Conservation (phyloP, 108 stramenopile species). For the Cylindrotheca fusiformis region DNA sequence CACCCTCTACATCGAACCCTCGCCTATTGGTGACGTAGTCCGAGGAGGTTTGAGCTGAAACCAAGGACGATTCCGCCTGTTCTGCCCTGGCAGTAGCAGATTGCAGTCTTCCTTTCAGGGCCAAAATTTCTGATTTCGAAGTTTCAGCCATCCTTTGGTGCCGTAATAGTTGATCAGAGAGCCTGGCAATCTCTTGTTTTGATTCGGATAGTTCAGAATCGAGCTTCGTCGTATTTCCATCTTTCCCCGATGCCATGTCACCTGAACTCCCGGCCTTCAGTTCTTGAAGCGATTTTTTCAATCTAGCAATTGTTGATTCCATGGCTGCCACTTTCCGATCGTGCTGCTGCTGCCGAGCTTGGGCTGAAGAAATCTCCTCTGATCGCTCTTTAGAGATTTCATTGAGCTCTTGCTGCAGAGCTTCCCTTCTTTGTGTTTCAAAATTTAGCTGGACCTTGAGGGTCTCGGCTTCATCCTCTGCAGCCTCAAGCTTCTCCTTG, state of each 20-base stretch:
- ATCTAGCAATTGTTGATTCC: slow-evolving; percentile 43
- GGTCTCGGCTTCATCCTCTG: slow-evolving; percentile 50
- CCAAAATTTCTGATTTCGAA: slow-evolving; percentile 57
- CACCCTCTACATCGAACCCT: slow-evolving; percentile 30
- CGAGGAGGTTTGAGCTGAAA: slow-evolving; percentile 1
- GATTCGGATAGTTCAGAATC: slow-evolving; percentile 11
- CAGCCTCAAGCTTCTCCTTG: slow-evolving; percentile 33
- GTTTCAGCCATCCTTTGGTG: slow-evolving; percentile 61
- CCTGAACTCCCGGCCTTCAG: slow-evolving; percentile 3
- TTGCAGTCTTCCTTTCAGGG: slow-evolving; percentile 70
- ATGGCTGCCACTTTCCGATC: slow-evolving; percentile 69
- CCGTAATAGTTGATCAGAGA: slow-evolving; percentile 67
- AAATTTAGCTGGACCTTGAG: slow-evolving; percentile 45
- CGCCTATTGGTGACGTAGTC: slow-evolving; percentile 8
- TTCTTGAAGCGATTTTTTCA: slow-evolving; percentile 37
- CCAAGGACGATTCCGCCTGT: slow-evolving; percentile 50
- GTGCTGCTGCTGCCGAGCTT: slow-evolving; percentile 54
- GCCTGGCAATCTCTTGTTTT: slow-evolving; percentile 51
- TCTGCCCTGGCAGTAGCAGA: slow-evolving; percentile 55
- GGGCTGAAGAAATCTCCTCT: slow-evolving; percentile 47
- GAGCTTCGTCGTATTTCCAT: neutral
- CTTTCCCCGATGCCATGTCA: too few species aligned
- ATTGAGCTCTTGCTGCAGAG: slow-evolving; percentile 62
- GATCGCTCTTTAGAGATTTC: slow-evolving; percentile 70
- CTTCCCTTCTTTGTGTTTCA: slow-evolving; percentile 43